These are phyloP conservation scores for Bipolaris zeicola DNA, from an alignment of 2,329 filamentous ascomycete genomes.

Conservation along the genomic window DNA sequence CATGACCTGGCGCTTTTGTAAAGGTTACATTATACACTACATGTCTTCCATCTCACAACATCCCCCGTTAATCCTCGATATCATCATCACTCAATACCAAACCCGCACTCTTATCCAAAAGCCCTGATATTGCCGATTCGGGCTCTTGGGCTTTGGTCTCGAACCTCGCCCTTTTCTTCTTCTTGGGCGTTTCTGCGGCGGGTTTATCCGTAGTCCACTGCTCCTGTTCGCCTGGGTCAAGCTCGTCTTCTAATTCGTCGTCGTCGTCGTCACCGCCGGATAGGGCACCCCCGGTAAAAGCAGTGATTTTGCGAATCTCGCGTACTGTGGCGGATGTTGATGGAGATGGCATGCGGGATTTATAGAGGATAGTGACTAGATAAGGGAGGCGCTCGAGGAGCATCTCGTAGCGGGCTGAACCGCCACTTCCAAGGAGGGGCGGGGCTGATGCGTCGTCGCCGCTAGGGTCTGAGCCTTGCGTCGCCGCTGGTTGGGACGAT, in stretches of 20 bases:
- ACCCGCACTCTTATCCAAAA: slow-evolving; percentile 35
- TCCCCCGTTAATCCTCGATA: slow-evolving; percentile 49
- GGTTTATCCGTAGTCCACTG: slow-evolving; percentile 54
- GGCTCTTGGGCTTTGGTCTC: slow-evolving; percentile 28
- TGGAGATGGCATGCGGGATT: slow-evolving; percentile 35
- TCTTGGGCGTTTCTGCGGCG: slow-evolving; percentile 29
- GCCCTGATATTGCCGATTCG: slow-evolving; percentile 30
- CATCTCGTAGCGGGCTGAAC: slow-evolving; percentile 71
- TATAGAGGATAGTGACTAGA: slow-evolving; percentile 67
- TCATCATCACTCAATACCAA: slow-evolving; percentile 56
- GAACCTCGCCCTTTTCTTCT: slow-evolving; percentile 26
- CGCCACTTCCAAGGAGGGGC: slow-evolving; percentile 63
- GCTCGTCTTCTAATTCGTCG: slow-evolving; percentile 44
- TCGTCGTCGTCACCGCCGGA: slow-evolving; percentile 37
- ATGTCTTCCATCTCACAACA: neutral
- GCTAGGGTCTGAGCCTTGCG: slow-evolving; percentile 4
- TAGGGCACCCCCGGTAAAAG: slow-evolving; percentile 55
- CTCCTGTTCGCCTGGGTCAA: slow-evolving; percentile 35
- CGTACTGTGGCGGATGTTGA: slow-evolving; percentile 48
- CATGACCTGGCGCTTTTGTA: neutral
- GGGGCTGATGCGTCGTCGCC: slow-evolving; percentile 23
- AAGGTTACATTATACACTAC: no score
- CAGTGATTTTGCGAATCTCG: slow-evolving; percentile 71
- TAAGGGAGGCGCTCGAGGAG: slow-evolving; percentile 88
- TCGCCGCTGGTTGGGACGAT: slow-evolving; percentile 20